Evolutionary conservation across 129 eudicot species (phyloP).

Genomic region (Pulicaria dysenterica): DNA sequence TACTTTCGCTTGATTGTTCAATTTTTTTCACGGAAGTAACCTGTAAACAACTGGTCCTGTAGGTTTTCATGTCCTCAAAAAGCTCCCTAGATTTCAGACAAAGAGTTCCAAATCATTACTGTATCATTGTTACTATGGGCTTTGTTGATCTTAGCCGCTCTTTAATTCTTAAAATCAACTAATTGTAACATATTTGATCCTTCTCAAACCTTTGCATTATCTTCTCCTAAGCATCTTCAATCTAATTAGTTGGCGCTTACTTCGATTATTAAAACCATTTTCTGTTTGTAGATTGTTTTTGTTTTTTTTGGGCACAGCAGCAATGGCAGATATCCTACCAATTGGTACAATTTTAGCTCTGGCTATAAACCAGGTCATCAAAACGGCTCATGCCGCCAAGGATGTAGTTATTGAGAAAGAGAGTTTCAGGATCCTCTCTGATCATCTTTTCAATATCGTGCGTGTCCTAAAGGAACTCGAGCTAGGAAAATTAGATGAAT

Average conservation of each 20-base stretch:
- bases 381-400: conserved; percentile 61
- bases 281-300: neutral
- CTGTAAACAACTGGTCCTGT: no score
- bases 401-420: conserved; percentile 62
- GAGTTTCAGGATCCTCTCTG: conserved; percentile 53
- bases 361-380: conserved; percentile 53
- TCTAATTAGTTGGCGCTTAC: neutral
- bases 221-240: neutral
- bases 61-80: no score
- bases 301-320: conserved; percentile 9
- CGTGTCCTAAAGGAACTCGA: conserved; percentile 59
- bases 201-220: neutral
- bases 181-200: neutral
- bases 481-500: conserved; percentile 44
- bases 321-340: conserved; percentile 58
- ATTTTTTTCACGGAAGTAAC: neutral
- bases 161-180: neutral
- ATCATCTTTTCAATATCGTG: conserved; percentile 55
- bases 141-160: neutral
- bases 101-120: neutral
- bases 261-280: neutral
- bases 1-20: neutral
- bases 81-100: no score
- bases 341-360: conserved; percentile 53
- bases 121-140: no score